Evolutionary conservation across 2,329 filamentous ascomycete genomes (phyloP).

Genomic region (Trichoderma endophyticum): DNA sequence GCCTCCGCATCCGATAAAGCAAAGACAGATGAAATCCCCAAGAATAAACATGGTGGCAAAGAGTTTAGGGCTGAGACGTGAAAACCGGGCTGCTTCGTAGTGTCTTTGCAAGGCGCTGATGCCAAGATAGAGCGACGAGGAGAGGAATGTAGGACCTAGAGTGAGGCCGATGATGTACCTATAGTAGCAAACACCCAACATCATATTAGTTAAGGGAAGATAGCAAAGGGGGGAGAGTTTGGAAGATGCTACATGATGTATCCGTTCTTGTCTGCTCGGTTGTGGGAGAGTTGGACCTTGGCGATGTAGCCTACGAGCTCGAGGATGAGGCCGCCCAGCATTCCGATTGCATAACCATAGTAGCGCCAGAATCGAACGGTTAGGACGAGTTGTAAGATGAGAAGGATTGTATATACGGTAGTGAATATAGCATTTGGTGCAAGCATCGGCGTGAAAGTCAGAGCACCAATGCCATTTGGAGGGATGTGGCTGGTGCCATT

Average conservation of each 20-base stretch:
- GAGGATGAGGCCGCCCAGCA: background rate
- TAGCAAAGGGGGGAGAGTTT: background rate
- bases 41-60: background rate
- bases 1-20: conserved; percentile 1
- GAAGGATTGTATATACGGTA: background rate
- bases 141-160: conserved; percentile 9
- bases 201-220: background rate
- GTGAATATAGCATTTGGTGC: background rate
- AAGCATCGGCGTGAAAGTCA: background rate
- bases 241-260: background rate
- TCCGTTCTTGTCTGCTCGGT: conserved; percentile 7
- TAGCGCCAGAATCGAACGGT: background rate
- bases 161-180: conserved; percentile 13
- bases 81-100: background rate
- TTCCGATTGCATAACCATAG: conserved; percentile 2
- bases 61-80: background rate
- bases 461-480: background rate
- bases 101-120: conserved; percentile 2
- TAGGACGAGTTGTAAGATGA: background rate
- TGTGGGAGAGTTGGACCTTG: conserved; percentile 5
- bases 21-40: background rate
- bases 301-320: background rate
- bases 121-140: background rate
- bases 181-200: too few relatives aligned
- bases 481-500: background rate